Percentiles rank a stretch among this genome's conserved stretches.
Conservation (phyloP, 106 monocot genomes). For the Apostasia shenzhenica region DNA sequence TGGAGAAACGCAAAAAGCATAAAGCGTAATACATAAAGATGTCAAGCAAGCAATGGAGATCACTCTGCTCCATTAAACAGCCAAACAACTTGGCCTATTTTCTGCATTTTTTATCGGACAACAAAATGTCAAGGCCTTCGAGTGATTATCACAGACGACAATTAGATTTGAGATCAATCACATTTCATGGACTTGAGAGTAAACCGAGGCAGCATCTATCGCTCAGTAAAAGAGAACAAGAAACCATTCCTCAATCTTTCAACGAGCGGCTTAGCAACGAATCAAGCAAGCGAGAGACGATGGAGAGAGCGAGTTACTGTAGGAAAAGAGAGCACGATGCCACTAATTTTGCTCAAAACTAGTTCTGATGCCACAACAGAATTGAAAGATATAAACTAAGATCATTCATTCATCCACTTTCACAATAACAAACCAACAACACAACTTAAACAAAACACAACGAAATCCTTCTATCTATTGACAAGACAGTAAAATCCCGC, state of each 20-base stretch:
- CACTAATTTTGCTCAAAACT: neutral
- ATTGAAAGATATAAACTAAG: neutral
- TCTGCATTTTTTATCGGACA: neutral
- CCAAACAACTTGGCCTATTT: too few relatives aligned
- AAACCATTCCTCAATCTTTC: neutral
- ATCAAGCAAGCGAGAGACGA: neutral
- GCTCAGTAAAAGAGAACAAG: neutral
- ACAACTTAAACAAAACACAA: constrained; percentile 6
- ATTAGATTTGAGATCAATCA: neutral
- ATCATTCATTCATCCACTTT: neutral
- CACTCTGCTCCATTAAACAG: too few relatives aligned
- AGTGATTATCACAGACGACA: neutral
- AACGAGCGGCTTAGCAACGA: neutral
- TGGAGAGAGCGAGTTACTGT: neutral
- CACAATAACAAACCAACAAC: constrained; percentile 4
- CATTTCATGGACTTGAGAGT: neutral
- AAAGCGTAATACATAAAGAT: neutral
- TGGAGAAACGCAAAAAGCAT: neutral
- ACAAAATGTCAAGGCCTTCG: neutral
- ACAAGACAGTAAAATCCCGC: too few relatives aligned
- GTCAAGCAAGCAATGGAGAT: neutral
- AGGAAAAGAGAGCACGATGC: neutral
- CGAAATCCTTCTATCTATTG: neutral
- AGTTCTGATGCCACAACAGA: constrained; percentile 2
- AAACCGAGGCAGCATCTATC: neutral